Conservation (phyloP, 306 rosid genomes). For the Myrica gale region DNA sequence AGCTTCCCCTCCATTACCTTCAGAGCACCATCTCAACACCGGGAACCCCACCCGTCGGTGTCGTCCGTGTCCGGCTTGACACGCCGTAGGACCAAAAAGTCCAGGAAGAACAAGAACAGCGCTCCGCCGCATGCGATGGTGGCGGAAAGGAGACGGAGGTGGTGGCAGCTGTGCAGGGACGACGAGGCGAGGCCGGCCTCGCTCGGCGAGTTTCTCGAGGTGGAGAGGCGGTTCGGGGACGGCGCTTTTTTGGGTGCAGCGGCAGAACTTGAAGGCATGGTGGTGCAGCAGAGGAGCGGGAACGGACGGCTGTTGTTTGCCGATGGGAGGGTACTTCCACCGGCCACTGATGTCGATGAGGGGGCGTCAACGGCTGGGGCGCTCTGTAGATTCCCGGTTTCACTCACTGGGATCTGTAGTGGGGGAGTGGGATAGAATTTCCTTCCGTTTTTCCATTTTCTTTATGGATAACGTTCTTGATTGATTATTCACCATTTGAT, state of each 20-base stretch:
- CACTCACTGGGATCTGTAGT: slow-evolving; percentile 76
- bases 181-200: slow-evolving; percentile 69
- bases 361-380: slow-evolving; percentile 39
- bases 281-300: slow-evolving; percentile 40
- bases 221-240: slow-evolving; percentile 84
- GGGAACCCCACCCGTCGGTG: slow-evolving; percentile 39
- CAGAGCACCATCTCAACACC: slow-evolving; percentile 77
- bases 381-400: slow-evolving; percentile 67
- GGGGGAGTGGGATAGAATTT: slow-evolving; percentile 50
- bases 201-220: slow-evolving; percentile 86
- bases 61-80: slow-evolving; percentile 12
- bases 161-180: slow-evolving; percentile 91
- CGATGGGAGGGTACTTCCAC: slow-evolving; percentile 85
- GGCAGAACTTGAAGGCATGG: slow-evolving; percentile 81
- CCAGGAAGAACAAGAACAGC: slow-evolving; percentile 46
- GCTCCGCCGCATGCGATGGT: slow-evolving; percentile 26
- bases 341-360: slow-evolving; percentile 48
- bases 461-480: slow-evolving; percentile 1
- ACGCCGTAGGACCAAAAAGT: slow-evolving; percentile 30
- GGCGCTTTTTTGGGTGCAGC: slow-evolving; percentile 72
- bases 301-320: slow-evolving; percentile 59
- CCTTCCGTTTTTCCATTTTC: neutral
- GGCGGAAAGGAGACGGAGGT: slow-evolving; percentile 63
- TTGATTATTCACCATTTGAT: neutral
- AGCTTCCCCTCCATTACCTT: slow-evolving; percentile 79